Evolutionary conservation across 371 early-diverging fungal genomes (phyloP).

Genomic region (Syncephalastrum contaminatum): DNA sequence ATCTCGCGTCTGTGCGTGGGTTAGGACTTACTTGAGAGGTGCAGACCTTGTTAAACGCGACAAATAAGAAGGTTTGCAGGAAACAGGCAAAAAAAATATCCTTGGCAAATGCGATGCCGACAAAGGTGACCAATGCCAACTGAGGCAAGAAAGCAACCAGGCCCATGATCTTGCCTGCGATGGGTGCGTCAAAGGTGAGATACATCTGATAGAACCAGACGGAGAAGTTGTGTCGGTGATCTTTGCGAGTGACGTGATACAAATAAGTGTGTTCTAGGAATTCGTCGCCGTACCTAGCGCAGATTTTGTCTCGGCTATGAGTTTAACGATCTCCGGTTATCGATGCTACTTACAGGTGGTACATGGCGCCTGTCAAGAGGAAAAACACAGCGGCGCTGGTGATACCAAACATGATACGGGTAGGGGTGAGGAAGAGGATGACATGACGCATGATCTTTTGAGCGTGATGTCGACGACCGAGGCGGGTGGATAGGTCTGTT

Average conservation of each 20-base stretch:
- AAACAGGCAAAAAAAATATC: constrained; percentile 89
- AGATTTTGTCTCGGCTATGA: not conserved
- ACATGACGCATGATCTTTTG: constrained; percentile 3
- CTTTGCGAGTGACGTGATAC: constrained; percentile 93
- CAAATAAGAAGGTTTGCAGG: constrained; percentile 94
- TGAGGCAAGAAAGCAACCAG: constrained; percentile 80
- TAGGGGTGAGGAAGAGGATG: constrained; percentile 46
- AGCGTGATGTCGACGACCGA: not conserved
- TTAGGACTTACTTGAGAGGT: constrained; percentile 84
- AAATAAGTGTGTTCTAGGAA: constrained; percentile 91
- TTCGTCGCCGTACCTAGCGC: constrained; percentile 73
- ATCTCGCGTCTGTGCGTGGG: not conserved
- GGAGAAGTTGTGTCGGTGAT: constrained; percentile 98
- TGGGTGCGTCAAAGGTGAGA: constrained; percentile 56
- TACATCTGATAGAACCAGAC: constrained; percentile 95
- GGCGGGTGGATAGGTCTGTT: not conserved
- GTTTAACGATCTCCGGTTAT: not conserved
- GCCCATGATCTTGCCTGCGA: constrained; percentile 42
- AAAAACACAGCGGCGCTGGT: constrained; percentile 74
- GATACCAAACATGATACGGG: constrained; percentile 69
- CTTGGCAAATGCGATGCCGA: constrained; percentile 71
- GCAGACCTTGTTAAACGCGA: constrained; percentile 94
- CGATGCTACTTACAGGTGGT: constrained; percentile 48
- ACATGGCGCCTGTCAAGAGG: constrained; percentile 70
- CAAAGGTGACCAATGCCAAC: constrained; percentile 52